These are phyloP conservation scores for Metschnikowia lachancei DNA, from an alignment of 805 yeast species.

Conservation along the genomic window DNA sequence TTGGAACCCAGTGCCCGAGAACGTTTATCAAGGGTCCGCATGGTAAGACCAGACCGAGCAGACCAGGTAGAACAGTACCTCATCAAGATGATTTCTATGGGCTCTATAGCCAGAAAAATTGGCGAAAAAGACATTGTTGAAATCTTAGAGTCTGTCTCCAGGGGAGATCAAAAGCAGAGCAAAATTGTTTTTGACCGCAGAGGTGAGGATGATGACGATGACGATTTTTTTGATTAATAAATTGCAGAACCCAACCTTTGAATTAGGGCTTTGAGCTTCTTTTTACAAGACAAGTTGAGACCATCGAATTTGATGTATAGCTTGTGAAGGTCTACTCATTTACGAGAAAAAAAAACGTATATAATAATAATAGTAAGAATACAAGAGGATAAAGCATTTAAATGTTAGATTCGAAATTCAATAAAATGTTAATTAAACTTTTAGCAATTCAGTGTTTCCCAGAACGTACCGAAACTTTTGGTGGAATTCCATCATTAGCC, in stretches of 20 bases:
- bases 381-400: too few species aligned
- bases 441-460: too few species aligned
- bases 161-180: slow-evolving; percentile 62
- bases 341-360: too few species aligned
- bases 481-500: too few species aligned
- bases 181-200: slow-evolving; percentile 62
- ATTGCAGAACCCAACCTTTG: neutral
- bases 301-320: too few species aligned
- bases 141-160: slow-evolving; percentile 76
- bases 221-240: slow-evolving; percentile 33
- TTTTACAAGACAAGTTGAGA: too few species aligned
- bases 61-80: slow-evolving; percentile 81
- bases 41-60: slow-evolving; percentile 91
- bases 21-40: slow-evolving; percentile 76
- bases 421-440: too few species aligned
- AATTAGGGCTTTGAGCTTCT: neutral
- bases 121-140: slow-evolving; percentile 79
- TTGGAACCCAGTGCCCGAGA: slow-evolving; percentile 84
- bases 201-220: slow-evolving; percentile 30
- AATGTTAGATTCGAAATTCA: too few species aligned
- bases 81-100: slow-evolving; percentile 67
- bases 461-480: too few species aligned
- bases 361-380: too few species aligned
- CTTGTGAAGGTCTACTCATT: too few species aligned
- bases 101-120: slow-evolving; percentile 72